These are phyloP conservation scores for Ottelia alismoides DNA, from an alignment of 106 monocot genomes.

Conservation along the genomic window DNA sequence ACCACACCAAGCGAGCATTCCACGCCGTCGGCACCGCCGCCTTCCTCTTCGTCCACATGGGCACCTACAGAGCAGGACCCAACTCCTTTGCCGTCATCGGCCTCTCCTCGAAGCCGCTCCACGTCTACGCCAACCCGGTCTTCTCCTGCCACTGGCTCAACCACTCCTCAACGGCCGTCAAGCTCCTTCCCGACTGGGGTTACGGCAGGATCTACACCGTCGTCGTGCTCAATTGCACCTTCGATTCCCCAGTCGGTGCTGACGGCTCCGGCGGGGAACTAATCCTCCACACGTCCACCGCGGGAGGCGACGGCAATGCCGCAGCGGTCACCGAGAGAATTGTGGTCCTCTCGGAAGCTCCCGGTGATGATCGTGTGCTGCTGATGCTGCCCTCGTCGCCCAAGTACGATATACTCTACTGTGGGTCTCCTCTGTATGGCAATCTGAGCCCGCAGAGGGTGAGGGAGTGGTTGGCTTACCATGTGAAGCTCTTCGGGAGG, in stretches of 20 bases:
- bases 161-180: constrained; percentile 9
- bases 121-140: constrained; percentile 46
- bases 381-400: constrained; percentile 18
- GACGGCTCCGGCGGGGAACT: constrained; percentile 45
- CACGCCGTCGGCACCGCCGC: constrained; percentile 50
- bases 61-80: constrained; percentile 59
- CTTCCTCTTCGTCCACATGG: constrained; percentile 73
- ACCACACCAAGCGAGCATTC: constrained; percentile 31
- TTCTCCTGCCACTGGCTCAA: constrained; percentile 60
- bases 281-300: constrained; percentile 29
- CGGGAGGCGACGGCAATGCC: constrained; percentile 3
- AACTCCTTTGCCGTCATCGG: constrained; percentile 64
- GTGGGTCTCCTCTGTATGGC: constrained; percentile 64
- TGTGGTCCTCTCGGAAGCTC: constrained; percentile 32
- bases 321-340: constrained; percentile 23
- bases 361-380: no score
- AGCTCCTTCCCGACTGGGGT: constrained; percentile 80
- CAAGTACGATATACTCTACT: constrained; percentile 60
- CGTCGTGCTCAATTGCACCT: constrained; percentile 74
- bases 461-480: constrained; percentile 74
- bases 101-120: constrained; percentile 63
- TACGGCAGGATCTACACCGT: constrained; percentile 80
- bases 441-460: constrained; percentile 53
- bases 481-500: constrained; percentile 38
- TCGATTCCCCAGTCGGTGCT: constrained; percentile 21